Conservation (phyloP, 441 rosid genomes). For the Erodium texanum region DNA sequence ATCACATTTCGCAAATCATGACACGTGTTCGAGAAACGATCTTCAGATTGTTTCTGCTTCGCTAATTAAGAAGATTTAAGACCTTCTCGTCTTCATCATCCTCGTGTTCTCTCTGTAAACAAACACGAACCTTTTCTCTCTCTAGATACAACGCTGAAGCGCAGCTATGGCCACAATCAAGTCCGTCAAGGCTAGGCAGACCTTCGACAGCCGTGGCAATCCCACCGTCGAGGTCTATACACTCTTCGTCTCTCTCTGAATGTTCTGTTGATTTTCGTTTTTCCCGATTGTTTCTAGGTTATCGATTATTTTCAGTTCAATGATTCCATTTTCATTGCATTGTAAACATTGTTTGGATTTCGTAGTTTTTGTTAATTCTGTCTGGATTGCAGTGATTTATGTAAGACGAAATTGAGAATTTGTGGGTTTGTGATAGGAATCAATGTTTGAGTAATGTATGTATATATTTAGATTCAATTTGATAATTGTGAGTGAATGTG, state of each 20-base stretch:
- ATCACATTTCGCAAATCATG: no score
- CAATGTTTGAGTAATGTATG: neutral
- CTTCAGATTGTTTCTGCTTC: no score
- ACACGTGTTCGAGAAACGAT: no score
- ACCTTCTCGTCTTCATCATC: no score
- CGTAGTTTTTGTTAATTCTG: no score
- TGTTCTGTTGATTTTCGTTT: neutral
- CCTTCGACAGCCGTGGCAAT: slow-evolving; percentile 75
- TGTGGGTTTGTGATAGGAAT: neutral
- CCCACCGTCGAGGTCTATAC: slow-evolving; percentile 59
- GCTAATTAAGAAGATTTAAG: no score
- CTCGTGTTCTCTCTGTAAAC: no score
- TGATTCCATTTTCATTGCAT: neutral
- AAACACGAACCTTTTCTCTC: no score
- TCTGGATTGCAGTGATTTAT: no score
- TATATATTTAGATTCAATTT: no score
- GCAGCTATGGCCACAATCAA: slow-evolving; percentile 45
- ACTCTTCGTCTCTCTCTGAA: neutral
- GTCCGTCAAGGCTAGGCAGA: slow-evolving; percentile 52
- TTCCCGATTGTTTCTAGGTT: neutral
- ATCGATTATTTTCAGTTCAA: neutral
- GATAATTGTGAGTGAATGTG: no score
- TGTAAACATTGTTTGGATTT: neutral
- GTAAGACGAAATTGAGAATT: no score
- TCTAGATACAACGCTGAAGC: neutral